Percentiles rank a stretch among this genome's conserved stretches.
These are phyloP conservation scores for Sechiopsis laciniata DNA, from an alignment of 306 rosid genomes.

Conservation along the genomic window DNA sequence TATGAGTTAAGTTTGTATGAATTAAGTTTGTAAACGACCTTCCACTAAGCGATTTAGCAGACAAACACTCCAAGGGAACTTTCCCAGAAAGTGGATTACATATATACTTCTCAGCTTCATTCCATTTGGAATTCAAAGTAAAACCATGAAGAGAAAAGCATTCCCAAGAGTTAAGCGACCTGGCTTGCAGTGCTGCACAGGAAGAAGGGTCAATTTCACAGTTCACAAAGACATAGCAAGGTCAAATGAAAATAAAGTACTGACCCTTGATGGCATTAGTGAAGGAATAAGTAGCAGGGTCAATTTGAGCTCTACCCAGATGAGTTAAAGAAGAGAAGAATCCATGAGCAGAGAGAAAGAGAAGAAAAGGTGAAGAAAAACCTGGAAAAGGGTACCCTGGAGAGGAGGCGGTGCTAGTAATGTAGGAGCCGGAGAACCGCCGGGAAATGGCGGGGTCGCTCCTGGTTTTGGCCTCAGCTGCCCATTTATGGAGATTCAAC, in stretches of 20 bases:
- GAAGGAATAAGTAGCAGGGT: constrained; percentile 90
- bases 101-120: constrained; percentile 87
- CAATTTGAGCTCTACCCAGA: constrained; percentile 38
- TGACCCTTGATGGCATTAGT: constrained; percentile 75
- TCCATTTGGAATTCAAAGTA: constrained; percentile 90
- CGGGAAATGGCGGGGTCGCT: constrained; percentile 55
- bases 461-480: constrained; percentile 36
- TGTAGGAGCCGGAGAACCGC: constrained; percentile 72
- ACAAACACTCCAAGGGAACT: constrained; percentile 85
- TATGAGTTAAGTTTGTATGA: constrained; percentile 38
- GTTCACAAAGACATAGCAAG: too few relatives aligned
- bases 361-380: constrained; percentile 2
- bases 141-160: constrained; percentile 76
- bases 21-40: constrained; percentile 76
- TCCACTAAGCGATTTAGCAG: constrained; percentile 81
- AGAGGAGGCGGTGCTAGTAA: constrained; percentile 88
- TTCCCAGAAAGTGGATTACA: constrained; percentile 91
- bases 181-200: constrained; percentile 73
- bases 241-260: not conserved
- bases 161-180: constrained; percentile 61
- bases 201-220: not conserved
- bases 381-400: constrained; percentile 77
- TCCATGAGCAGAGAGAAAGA: not conserved
- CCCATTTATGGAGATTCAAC: constrained; percentile 63
- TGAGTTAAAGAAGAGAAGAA: constrained; percentile 7